These are phyloP conservation scores for Aspergillus leporis DNA, from an alignment of 495 filamentous ascomycete species.

Conservation along the genomic window DNA sequence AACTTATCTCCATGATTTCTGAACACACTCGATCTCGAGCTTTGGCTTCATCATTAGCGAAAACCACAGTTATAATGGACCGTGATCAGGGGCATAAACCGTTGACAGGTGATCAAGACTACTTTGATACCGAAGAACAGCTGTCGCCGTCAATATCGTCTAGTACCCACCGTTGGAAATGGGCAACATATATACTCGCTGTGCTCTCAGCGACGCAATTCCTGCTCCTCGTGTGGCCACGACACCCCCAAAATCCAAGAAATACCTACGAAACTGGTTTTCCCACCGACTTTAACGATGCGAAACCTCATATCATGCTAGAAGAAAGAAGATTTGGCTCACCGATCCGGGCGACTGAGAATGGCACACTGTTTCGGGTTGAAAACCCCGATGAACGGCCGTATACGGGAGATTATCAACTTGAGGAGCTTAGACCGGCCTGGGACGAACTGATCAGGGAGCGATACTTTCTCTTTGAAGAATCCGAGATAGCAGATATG, in stretches of 20 bases:
- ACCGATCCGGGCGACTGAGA: neutral
- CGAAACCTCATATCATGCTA: neutral
- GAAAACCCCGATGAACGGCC: neutral
- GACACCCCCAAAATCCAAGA: neutral
- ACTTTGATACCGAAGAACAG: too few relatives aligned
- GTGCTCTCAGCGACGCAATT: constrained; percentile 3
- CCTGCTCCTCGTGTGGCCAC: neutral
- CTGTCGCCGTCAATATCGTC: too few relatives aligned
- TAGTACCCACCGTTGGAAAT: neutral
- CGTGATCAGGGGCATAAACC: too few relatives aligned
- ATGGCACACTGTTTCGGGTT: constrained; percentile 1
- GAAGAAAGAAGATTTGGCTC: neutral
- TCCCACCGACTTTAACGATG: constrained; percentile 1
- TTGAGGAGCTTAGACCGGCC: neutral
- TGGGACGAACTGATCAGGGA: neutral
- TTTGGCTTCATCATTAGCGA: too few relatives aligned
- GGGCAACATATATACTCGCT: neutral
- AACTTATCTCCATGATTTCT: too few relatives aligned
- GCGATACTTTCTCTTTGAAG: constrained; percentile 1
- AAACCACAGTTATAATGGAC: too few relatives aligned
- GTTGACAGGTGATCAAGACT: too few relatives aligned
- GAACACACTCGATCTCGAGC: too few relatives aligned
- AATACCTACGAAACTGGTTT: constrained; percentile 7
- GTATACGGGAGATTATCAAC: neutral
- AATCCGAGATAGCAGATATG: neutral